These are phyloP conservation scores for Triticum urartu DNA, from an alignment of 176 grass and related monocot species.

Conservation along the genomic window DNA sequence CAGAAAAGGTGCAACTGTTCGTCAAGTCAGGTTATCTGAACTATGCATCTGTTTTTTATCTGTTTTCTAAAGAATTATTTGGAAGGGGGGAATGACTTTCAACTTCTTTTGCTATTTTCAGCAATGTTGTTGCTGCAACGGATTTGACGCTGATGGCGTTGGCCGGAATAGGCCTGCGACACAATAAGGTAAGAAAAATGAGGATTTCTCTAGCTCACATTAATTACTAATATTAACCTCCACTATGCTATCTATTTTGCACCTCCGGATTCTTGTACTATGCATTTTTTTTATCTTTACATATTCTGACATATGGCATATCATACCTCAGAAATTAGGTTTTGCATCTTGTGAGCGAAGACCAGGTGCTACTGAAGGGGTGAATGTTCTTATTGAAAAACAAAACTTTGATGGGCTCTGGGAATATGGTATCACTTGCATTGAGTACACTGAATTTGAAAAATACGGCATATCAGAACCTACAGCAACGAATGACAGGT, in stretches of 20 bases:
- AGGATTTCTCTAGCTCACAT: no score
- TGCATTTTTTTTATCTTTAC: not conserved
- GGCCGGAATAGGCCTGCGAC: constrained; percentile 75
- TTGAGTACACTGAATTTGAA: constrained; percentile 98
- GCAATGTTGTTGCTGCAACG: constrained; percentile 98
- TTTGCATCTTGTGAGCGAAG: constrained; percentile 95
- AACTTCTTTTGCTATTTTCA: constrained; percentile 39
- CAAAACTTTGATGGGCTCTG: constrained; percentile 64
- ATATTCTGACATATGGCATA: constrained; percentile 6
- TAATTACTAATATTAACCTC: not conserved
- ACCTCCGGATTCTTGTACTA: not conserved
- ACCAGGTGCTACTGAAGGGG: constrained; percentile 86
- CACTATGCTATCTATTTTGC: constrained; percentile 14
- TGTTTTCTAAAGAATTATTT: constrained; percentile 14
- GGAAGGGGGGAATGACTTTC: constrained; percentile 7
- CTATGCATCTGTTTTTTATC: not conserved
- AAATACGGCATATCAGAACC: constrained; percentile 80
- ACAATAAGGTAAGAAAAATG: constrained; percentile 63
- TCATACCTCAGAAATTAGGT: constrained; percentile 90
- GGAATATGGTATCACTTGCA: constrained; percentile 95
- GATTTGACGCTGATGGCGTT: constrained; percentile 94
- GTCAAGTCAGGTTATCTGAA: constrained; percentile 84
- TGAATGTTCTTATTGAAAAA: constrained; percentile 97
- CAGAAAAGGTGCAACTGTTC: constrained; percentile 92
- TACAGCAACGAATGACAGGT: constrained; percentile 63